phyloP scores from a whole-genome alignment of 306 rosid genomes.

The Rosa persica region DNA sequence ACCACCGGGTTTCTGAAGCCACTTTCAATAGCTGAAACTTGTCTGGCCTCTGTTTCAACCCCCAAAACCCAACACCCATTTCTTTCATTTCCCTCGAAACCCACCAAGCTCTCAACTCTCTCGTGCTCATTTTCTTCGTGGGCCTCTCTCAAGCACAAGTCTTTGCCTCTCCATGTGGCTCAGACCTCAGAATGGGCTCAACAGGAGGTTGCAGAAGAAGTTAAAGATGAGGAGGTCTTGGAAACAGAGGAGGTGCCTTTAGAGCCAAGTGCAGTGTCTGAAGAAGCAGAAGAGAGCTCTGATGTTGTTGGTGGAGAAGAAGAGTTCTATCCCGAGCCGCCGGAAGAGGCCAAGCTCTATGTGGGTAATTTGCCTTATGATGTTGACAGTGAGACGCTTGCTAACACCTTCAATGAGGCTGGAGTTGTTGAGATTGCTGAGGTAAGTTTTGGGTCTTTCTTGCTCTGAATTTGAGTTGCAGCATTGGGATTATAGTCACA shows the following conservation, averaged over 20 bases:
- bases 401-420: conserved; percentile 36
- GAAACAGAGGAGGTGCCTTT: conserved; percentile 14
- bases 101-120: conserved; percentile 26
- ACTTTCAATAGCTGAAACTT: conserved; percentile 34
- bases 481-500: not conserved
- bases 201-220: conserved; percentile 26
- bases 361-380: conserved; percentile 46
- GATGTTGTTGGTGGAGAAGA: conserved; percentile 17
- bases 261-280: conserved; percentile 17
- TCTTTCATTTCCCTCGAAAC: conserved; percentile 29
- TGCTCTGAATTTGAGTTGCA: not conserved
- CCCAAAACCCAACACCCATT: conserved; percentile 30
- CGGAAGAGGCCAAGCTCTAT: conserved; percentile 47
- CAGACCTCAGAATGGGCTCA: conserved; percentile 47
- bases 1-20: conserved; percentile 24
- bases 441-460: conserved; percentile 19
- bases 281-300: conserved; percentile 11
- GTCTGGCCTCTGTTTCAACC: conserved; percentile 28
- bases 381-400: conserved; percentile 41
- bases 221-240: not conserved
- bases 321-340: conserved; percentile 37
- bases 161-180: conserved; percentile 29
- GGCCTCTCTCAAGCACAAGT: conserved; percentile 29
- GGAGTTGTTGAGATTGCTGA: conserved; percentile 48
- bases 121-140: conserved; percentile 30